Evolutionary conservation across 2,329 filamentous ascomycete species (phyloP).

Genomic region (Dactylella cylindrospora): DNA sequence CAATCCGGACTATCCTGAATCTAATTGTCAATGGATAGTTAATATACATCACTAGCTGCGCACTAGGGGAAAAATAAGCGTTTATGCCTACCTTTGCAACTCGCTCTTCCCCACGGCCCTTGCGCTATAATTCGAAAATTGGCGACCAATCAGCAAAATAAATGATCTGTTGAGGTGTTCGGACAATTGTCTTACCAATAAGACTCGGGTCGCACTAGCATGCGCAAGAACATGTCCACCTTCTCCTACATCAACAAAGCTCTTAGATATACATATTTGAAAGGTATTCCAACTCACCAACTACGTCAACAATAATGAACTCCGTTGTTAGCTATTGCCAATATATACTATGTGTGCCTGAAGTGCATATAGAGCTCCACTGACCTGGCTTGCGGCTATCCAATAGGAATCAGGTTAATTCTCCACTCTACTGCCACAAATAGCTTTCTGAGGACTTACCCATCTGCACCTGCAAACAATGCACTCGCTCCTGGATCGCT

Average conservation of each 20-base stretch:
- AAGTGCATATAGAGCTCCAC: constrained; percentile 7
- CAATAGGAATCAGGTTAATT: constrained; percentile 15
- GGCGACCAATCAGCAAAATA: background rate
- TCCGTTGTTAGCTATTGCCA: constrained; percentile 6
- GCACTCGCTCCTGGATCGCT: constrained; percentile 69
- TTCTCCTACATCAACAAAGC: constrained; percentile 48
- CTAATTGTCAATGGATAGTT: constrained; percentile 10
- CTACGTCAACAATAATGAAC: constrained; percentile 21
- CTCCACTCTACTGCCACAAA: background rate
- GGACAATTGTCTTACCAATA: constrained; percentile 54
- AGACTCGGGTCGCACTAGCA: constrained; percentile 66
- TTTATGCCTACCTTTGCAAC: constrained; percentile 63
- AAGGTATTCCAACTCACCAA: constrained; percentile 43
- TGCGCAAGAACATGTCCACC: constrained; percentile 70
- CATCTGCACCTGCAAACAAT: constrained; percentile 67
- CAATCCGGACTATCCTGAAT: constrained; percentile 58
- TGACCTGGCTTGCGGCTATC: constrained; percentile 47
- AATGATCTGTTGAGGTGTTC: background rate
- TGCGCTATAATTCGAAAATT: constrained; percentile 53
- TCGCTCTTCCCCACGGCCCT: constrained; percentile 68
- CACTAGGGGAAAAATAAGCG: constrained; percentile 61
- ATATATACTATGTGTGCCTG: background rate
- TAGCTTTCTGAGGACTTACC: constrained; percentile 49
- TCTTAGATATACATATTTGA: background rate
- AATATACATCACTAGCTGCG: constrained; percentile 4